Percentiles rank a stretch among this genome's conserved stretches.
Conservation (phyloP, 176 grass and related monocot genomes). For the Canna indica region DNA sequence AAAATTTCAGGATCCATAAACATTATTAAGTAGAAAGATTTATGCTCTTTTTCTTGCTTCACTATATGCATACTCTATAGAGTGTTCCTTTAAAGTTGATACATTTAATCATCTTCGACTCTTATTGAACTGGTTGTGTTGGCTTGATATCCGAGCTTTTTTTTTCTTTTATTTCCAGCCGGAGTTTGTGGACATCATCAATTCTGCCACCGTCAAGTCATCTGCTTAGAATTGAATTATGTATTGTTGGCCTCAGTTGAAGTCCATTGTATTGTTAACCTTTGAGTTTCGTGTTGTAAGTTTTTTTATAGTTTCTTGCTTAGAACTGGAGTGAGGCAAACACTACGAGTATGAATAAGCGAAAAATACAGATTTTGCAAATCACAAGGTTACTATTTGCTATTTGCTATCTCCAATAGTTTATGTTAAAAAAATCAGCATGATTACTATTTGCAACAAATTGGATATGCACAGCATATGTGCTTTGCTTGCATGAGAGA, state of each 20-base stretch:
- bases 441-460: background rate
- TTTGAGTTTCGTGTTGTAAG: background rate
- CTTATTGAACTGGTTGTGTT: background rate
- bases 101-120: background rate
- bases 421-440: background rate
- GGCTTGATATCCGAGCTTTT: constrained; percentile 6
- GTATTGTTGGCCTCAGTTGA: background rate
- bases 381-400: background rate
- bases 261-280: background rate
- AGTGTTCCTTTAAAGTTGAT: no score
- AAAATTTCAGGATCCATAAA: background rate
- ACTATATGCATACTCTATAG: no score
- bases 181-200: constrained; percentile 84
- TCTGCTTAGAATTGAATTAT: constrained; percentile 1
- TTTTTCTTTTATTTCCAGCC: constrained; percentile 34
- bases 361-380: background rate
- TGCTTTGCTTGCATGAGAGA: no score
- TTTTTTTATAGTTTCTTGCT: background rate
- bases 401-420: background rate
- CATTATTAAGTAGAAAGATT: no score
- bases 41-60: no score
- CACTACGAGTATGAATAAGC: no score
- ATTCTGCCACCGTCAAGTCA: constrained; percentile 53
- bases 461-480: no score
- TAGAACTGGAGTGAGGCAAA: background rate